Base-by-base conservation (phyloP, 192 early-diverging fungal genomes). In the Thoreauomyces humboldtii region DNA sequence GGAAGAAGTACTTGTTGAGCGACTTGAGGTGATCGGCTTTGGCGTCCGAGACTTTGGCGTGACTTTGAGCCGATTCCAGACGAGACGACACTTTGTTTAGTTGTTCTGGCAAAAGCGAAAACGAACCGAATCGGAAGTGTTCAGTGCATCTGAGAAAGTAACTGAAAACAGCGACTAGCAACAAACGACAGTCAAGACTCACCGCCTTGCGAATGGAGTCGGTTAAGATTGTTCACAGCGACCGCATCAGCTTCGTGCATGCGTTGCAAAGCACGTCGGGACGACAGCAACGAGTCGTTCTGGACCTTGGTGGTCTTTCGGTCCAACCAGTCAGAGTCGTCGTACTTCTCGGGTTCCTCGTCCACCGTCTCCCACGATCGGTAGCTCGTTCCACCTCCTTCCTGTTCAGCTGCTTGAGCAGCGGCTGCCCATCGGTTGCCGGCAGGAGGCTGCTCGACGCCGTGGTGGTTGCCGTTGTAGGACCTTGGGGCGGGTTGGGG, bases 11-110 rank as follows among this genome's bases (percentile, higher is more conserved):
- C 17, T 67, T 51, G 65, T 82, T 81, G n/a, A 83, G 61, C 1
- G 79, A 72, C 37, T 80, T 77, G 17, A 83, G 73, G 32, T 81
- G 65, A 48, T 67, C 65, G 25, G 79, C 67, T 51, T 83, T 81
- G 14, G 77, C 69, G 55, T 73, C 75, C 19, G 73, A 50, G 43
- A 73, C 63, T 58, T 76, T 77, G 4, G 73, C 74, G 50, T 78
- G 66, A 27, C 55, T 21, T 5, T 70, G 59, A 29, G 81, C 75
- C 36, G 55, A 55, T 17, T 80, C 77, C 17, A 83, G 69, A 5
- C 70, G 61, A 27, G 48, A 19, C 38, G 78, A 72, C 44, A 77
- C 68, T 19, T 66, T 48, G 51, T 69, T 34, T 11, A 83, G 69
- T 73, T 83, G 78, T 53, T 83, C 81, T 80, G 42, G 1, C 21